Percentiles rank a stretch among this genome's conserved stretches.
These are phyloP conservation scores for Penicillium sclerotigenum DNA, from an alignment of 2,329 filamentous ascomycete species.

Conservation along the genomic window DNA sequence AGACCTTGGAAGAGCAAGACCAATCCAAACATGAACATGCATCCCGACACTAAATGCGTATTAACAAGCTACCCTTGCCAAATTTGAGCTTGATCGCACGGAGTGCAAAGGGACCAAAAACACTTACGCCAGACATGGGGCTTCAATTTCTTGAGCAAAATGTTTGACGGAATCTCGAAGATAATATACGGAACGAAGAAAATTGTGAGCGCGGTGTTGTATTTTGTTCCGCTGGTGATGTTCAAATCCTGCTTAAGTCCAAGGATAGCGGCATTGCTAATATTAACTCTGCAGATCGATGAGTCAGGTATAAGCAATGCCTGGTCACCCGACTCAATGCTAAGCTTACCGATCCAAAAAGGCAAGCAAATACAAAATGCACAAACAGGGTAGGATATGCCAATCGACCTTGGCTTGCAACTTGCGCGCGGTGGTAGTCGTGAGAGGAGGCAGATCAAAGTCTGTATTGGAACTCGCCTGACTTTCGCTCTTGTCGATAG, in stretches of 20 bases:
- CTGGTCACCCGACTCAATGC: background rate
- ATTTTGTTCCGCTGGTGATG: constrained; percentile 55
- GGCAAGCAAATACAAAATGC: constrained; percentile 67
- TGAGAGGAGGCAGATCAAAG: constrained; percentile 32
- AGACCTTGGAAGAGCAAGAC: constrained; percentile 73
- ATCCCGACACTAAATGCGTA: constrained; percentile 56
- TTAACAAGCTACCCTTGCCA: background rate
- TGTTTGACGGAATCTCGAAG: constrained; percentile 64
- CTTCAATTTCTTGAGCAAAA: constrained; percentile 65
- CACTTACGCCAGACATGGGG: constrained; percentile 63
- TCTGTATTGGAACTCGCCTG: constrained; percentile 16
- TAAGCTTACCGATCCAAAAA: constrained; percentile 56
- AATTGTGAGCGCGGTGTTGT: constrained; percentile 73
- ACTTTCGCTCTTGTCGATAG: constrained; percentile 21
- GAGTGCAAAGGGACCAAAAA: background rate
- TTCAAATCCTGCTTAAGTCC: constrained; percentile 61
- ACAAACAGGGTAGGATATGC: constrained; percentile 69
- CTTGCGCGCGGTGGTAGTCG: constrained; percentile 53
- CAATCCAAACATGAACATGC: constrained; percentile 82
- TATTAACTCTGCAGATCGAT: constrained; percentile 60
- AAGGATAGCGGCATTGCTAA: constrained; percentile 72
- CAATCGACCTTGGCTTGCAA: constrained; percentile 69
- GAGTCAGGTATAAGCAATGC: constrained; percentile 7
- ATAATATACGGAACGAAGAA: constrained; percentile 78
- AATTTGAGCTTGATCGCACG: background rate